These are phyloP conservation scores for Lumnitzera littorea DNA, from an alignment of 345 rosid genomes.

Conservation along the genomic window DNA sequence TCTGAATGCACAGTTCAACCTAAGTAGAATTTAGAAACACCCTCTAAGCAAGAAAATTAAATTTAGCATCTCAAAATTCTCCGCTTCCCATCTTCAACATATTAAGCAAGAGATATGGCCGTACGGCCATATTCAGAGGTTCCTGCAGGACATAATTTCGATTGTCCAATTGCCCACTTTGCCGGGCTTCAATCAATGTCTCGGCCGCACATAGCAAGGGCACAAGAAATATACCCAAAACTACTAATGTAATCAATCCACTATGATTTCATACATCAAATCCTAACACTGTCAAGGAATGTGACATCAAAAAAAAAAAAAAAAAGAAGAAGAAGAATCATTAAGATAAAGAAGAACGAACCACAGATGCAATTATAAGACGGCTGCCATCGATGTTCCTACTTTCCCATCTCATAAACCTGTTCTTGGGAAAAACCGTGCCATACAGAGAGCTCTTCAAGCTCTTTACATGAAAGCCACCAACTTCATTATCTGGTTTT, in stretches of 20 bases:
- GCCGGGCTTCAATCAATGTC: too few relatives aligned
- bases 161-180: too few relatives aligned
- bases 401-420: slow-evolving; percentile 13
- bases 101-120: neutral
- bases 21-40: too few relatives aligned
- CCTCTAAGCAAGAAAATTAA: neutral
- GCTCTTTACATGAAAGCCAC: slow-evolving; percentile 15
- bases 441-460: slow-evolving; percentile 32
- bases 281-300: neutral
- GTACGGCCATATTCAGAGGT: too few relatives aligned
- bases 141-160: too few relatives aligned
- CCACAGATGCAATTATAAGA: slow-evolving; percentile 34
- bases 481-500: slow-evolving; percentile 30
- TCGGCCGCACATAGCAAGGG: too few relatives aligned
- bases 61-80: too few relatives aligned
- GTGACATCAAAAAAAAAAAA: neutral
- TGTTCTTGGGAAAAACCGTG: slow-evolving; percentile 10
- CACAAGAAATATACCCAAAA: too few relatives aligned
- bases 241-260: too few relatives aligned
- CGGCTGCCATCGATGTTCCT: slow-evolving; percentile 11
- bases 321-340: neutral
- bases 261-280: too few relatives aligned
- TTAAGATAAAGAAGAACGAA: slow-evolving; percentile 7
- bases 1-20: neutral
- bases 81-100: neutral